Evolutionary conservation across 768 basidiomycete genomes (phyloP).

Genomic region (Pisolithus marmoratus): DNA sequence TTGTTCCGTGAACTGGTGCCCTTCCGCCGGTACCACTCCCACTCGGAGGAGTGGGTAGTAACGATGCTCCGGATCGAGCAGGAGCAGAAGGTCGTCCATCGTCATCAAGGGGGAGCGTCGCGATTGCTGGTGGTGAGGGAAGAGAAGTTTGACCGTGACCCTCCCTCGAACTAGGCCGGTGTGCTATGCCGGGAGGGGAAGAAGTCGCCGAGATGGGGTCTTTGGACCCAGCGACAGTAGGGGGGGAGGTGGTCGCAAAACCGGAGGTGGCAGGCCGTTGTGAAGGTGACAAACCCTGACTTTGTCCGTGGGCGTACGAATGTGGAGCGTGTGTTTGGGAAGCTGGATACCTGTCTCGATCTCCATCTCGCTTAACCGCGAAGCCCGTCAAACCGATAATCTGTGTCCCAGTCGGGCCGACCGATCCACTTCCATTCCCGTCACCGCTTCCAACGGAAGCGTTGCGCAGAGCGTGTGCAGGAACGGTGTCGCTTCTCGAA

Average conservation of each 20-base stretch:
- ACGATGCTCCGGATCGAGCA: too few relatives aligned
- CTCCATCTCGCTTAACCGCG: not conserved
- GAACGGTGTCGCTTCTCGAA: constrained; percentile 28
- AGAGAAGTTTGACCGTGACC: not conserved
- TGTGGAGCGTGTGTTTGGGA: constrained; percentile 15
- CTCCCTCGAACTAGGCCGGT: not conserved
- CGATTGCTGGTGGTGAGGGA: not conserved
- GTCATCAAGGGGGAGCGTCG: not conserved
- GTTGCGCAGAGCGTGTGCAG: constrained; percentile 8
- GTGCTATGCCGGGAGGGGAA: not conserved
- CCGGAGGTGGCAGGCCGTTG: constrained; percentile 6
- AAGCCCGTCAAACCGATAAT: constrained; percentile 14
- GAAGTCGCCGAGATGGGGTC: too few relatives aligned
- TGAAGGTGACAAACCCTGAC: constrained; percentile 8
- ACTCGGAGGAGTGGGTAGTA: too few relatives aligned
- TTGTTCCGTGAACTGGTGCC: too few relatives aligned
- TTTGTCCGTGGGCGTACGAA: constrained; percentile 13
- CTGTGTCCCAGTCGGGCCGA: constrained; percentile 22
- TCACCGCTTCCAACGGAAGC: not conserved
- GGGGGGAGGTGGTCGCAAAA: too few relatives aligned
- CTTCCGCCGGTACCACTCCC: too few relatives aligned
- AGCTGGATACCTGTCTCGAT: not conserved
- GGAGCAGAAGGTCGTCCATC: not conserved
- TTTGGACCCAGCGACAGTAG: too few relatives aligned
- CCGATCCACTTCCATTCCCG: constrained; percentile 5